These are phyloP conservation scores for Boletus barrowsii DNA, from an alignment of 768 basidiomycete species.

Conservation along the genomic window DNA sequence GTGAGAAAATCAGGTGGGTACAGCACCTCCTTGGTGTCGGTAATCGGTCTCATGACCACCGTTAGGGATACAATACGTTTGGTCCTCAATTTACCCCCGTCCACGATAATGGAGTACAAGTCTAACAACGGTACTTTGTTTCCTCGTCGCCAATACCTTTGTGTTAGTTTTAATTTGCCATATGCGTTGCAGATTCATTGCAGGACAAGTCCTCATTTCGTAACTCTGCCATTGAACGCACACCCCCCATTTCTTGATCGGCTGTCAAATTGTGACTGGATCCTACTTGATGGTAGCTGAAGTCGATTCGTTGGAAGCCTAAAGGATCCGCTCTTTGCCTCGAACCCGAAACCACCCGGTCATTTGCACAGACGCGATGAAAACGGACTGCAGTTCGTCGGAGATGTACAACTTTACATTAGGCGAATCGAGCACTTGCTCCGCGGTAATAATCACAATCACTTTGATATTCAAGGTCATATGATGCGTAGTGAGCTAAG, in stretches of 20 bases:
- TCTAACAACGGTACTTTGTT: slow-evolving; percentile 71
- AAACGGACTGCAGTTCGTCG: slow-evolving; percentile 5
- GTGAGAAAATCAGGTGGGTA: slow-evolving; percentile 79
- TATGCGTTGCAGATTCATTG: slow-evolving; percentile 63
- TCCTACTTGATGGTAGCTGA: neutral
- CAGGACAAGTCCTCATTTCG: slow-evolving; percentile 87
- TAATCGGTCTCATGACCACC: neutral
- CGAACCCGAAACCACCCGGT: slow-evolving; percentile 1
- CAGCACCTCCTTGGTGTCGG: slow-evolving; percentile 27
- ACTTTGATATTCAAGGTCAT: neutral
- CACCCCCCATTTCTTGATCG: slow-evolving; percentile 25
- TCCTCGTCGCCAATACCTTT: neutral
- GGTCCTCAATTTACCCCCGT: slow-evolving; percentile 70
- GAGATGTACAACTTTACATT: slow-evolving; percentile 16
- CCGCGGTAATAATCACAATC: neutral
- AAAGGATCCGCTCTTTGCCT: neutral
- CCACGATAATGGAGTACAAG: slow-evolving; percentile 92
- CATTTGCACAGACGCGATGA: neutral
- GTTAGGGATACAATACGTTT: slow-evolving; percentile 74
- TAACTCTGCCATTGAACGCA: slow-evolving; percentile 54
- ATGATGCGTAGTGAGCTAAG: neutral
- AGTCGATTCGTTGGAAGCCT: neutral
- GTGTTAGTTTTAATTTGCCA: neutral
- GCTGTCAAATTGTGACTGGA: neutral
- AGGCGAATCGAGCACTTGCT: neutral